Evolutionary conservation across 2,329 filamentous ascomycete species (phyloP).

Genomic region (Colletotrichum noveboracense): DNA sequence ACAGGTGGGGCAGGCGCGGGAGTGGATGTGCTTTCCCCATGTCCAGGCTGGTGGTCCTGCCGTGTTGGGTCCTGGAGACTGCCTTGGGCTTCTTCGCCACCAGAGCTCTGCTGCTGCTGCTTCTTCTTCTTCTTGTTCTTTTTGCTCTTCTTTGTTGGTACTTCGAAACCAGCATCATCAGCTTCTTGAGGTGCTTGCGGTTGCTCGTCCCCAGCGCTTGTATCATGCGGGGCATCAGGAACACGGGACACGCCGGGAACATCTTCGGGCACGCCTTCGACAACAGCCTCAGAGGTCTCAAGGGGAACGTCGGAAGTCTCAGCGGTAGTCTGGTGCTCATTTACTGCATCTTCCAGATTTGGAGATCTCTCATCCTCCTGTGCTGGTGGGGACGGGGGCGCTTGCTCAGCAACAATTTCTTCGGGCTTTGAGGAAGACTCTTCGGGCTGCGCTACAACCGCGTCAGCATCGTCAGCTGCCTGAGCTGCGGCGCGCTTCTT

Average conservation of each 20-base stretch:
- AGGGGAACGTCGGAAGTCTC: neutral
- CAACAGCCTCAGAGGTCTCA: neutral
- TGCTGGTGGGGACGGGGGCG: neutral
- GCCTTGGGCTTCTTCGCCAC: neutral
- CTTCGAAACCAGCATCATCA: neutral
- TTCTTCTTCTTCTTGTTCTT: conserved; percentile 37
- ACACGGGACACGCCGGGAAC: neutral
- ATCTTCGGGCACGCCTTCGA: neutral
- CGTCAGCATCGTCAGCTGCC: neutral
- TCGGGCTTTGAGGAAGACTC: neutral
- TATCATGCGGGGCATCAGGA: neutral
- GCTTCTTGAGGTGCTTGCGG: neutral
- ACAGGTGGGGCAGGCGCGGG: neutral
- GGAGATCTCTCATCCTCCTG: neutral
- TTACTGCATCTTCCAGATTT: neutral
- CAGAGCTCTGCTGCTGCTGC: conserved; percentile 14
- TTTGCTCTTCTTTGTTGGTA: conserved; percentile 22
- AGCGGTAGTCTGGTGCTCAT: neutral
- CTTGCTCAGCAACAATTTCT: neutral
- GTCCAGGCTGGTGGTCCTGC: neutral
- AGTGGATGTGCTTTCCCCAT: neutral
- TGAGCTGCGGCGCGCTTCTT: conserved; percentile 11
- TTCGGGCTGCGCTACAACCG: neutral
- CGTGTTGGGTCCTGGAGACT: neutral
- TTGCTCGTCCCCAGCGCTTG: neutral